Conservation (phyloP, 1,139 yeast species). For the Magnusiomyces clavatus region DNA sequence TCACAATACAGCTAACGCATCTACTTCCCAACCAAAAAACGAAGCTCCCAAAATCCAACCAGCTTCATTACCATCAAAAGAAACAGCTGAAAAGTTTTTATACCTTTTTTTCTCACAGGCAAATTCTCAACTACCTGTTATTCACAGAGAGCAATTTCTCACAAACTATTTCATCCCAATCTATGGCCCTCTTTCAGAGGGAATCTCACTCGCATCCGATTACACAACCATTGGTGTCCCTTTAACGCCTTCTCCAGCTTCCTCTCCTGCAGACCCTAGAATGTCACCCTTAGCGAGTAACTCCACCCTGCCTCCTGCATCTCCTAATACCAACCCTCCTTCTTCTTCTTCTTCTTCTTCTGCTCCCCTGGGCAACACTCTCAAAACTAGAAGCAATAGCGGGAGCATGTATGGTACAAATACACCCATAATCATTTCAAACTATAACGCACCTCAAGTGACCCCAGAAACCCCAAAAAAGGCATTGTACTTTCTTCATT, state of each 20-base stretch:
- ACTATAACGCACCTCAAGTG: slow-evolving; percentile 9
- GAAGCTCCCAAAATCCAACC: slow-evolving; percentile 29
- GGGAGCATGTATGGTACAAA: slow-evolving; percentile 11
- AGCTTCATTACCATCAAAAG: slow-evolving; percentile 60
- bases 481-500: slow-evolving; percentile 54
- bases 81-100: slow-evolving; percentile 60
- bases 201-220: slow-evolving; percentile 54
- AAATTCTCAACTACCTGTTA: slow-evolving; percentile 71
- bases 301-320: background rate
- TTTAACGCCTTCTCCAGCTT: slow-evolving; percentile 17
- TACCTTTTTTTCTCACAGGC: slow-evolving; percentile 68
- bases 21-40: slow-evolving; percentile 7
- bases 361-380: slow-evolving; percentile 8
- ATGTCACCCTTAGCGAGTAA: slow-evolving; percentile 7
- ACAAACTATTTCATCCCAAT: slow-evolving; percentile 62
- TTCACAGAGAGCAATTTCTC: slow-evolving; percentile 74
- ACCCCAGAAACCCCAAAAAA: slow-evolving; percentile 7
- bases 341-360: no score
- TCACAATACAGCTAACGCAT: slow-evolving; percentile 2
- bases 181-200: slow-evolving; percentile 57
- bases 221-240: slow-evolving; percentile 43
- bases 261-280: slow-evolving; percentile 13
- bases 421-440: background rate
- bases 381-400: background rate
- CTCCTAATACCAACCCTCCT: slow-evolving; percentile 15